phyloP scores from a whole-genome alignment of 2,329 filamentous ascomycete genomes.

The Talaromyces albobiverticillius region DNA sequence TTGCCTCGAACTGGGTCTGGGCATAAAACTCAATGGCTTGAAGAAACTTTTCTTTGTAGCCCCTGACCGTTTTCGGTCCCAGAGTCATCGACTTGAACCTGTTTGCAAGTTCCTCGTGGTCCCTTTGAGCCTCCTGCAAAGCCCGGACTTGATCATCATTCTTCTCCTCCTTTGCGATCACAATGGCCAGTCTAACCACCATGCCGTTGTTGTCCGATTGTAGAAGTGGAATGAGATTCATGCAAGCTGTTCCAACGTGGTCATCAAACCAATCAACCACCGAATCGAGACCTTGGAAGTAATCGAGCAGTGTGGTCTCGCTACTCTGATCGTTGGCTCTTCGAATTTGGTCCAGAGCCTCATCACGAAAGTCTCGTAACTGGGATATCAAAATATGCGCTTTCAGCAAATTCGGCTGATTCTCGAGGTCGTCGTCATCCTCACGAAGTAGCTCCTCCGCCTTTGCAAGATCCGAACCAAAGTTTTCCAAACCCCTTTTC shows the following conservation, averaged over 20 bases:
- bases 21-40: constrained; percentile 72
- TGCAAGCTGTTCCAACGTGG: constrained; percentile 81
- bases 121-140: constrained; percentile 88
- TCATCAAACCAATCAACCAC: constrained; percentile 95
- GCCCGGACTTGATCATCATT: constrained; percentile 89
- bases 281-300: constrained; percentile 81
- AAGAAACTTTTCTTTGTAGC: constrained; percentile 95
- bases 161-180: constrained; percentile 95
- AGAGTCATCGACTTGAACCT: constrained; percentile 94
- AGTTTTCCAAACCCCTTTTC: constrained; percentile 84
- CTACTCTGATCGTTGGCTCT: constrained; percentile 69
- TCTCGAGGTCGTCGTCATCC: constrained; percentile 81
- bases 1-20: constrained; percentile 69
- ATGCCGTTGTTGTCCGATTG: constrained; percentile 82
- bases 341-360: constrained; percentile 94
- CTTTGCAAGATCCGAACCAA: constrained; percentile 71
- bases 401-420: constrained; percentile 85
- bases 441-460: constrained; percentile 76
- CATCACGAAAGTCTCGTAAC: constrained; percentile 89
- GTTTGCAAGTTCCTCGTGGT: constrained; percentile 90
- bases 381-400: constrained; percentile 91
- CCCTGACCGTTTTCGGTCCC: constrained; percentile 84
- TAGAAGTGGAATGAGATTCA: constrained; percentile 85
- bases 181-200: constrained; percentile 84
- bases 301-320: constrained; percentile 80